A percentile compares a stretch with the other conserved stretches of the same genome.
phyloP scores from a whole-genome alignment of 331 rosid species.

The Malus hybrid region DNA sequence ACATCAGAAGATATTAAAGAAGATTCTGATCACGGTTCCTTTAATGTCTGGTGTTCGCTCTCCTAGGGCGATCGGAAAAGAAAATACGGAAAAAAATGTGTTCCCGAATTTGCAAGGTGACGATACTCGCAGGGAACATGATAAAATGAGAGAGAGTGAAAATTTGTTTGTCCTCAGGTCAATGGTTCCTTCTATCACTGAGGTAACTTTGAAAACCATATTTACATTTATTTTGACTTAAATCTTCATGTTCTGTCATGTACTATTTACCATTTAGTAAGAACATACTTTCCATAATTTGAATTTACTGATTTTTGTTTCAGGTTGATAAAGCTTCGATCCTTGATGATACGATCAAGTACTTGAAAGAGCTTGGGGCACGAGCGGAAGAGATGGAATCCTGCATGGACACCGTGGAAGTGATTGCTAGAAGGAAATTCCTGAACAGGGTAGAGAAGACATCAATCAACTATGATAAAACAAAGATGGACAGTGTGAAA shows the following conservation, averaged over 20 bases:
- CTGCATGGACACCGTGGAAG: slow-evolving; percentile 41
- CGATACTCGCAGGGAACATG: slow-evolving; percentile 18
- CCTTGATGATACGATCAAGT: slow-evolving; percentile 55
- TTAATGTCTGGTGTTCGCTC: slow-evolving; percentile 30
- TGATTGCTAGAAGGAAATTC: slow-evolving; percentile 40
- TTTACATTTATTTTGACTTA: background rate
- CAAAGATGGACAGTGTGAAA: slow-evolving; percentile 27
- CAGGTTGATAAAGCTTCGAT: slow-evolving; percentile 53
- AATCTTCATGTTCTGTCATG: background rate
- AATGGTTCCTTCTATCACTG: slow-evolving; percentile 43
- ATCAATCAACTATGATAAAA: slow-evolving; percentile 42
- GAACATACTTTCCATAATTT: background rate
- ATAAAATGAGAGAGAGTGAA: slow-evolving; percentile 31
- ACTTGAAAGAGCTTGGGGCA: slow-evolving; percentile 67
- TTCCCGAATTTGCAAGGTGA: slow-evolving; percentile 19
- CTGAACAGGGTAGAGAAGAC: slow-evolving; percentile 50
- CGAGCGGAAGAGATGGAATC: slow-evolving; percentile 73
- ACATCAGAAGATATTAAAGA: slow-evolving; percentile 53
- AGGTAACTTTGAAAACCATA: slow-evolving; percentile 36
- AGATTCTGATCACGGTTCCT: slow-evolving; percentile 52
- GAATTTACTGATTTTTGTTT: background rate
- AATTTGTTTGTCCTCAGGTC: slow-evolving; percentile 46
- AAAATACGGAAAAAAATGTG: slow-evolving; percentile 18
- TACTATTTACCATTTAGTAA: background rate
- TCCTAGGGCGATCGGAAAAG: slow-evolving; percentile 20